phyloP scores from a whole-genome alignment of 768 basidiomycete genomes.

The Suillus decipiens region DNA sequence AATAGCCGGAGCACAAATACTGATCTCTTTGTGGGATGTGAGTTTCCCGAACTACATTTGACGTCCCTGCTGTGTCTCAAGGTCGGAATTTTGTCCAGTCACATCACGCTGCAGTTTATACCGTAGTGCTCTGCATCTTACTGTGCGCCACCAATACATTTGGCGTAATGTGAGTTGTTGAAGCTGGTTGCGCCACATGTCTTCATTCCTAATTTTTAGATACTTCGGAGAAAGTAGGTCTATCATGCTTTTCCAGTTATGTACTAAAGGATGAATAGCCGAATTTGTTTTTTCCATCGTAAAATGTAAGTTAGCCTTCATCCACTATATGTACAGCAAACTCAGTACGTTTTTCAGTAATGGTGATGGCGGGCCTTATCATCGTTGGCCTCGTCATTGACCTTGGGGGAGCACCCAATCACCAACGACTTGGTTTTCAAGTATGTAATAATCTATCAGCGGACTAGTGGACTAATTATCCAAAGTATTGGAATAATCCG shows the following conservation, averaged over 20 bases:
- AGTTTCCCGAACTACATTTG: conserved; percentile 15
- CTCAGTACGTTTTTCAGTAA: conserved; percentile 37
- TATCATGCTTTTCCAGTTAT: neutral
- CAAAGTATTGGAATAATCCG: conserved; percentile 48
- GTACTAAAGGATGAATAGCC: conserved; percentile 34
- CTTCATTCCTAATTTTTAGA: conserved; percentile 27
- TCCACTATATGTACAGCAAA: neutral
- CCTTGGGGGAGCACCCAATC: conserved; percentile 59
- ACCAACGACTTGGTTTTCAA: conserved; percentile 65
- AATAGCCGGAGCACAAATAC: conserved; percentile 67
- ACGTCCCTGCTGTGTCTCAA: conserved; percentile 2
- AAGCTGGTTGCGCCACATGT: neutral
- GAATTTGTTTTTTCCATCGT: conserved; percentile 69
- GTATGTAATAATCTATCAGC: conserved; percentile 30
- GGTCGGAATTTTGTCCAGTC: conserved; percentile 30
- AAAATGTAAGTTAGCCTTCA: conserved; percentile 44
- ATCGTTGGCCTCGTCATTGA: conserved; percentile 69
- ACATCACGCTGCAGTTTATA: conserved; percentile 55
- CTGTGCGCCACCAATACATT: conserved; percentile 67
- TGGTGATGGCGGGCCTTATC: conserved; percentile 60
- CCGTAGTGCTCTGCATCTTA: conserved; percentile 53
- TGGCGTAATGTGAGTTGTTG: conserved; percentile 52
- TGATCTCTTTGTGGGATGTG: conserved; percentile 79
- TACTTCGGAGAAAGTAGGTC: conserved; percentile 65
- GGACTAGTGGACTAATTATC: conserved; percentile 2